Conservation (phyloP, 2,329 filamentous ascomycete genomes). For the Xylaria hypoxylon region DNA sequence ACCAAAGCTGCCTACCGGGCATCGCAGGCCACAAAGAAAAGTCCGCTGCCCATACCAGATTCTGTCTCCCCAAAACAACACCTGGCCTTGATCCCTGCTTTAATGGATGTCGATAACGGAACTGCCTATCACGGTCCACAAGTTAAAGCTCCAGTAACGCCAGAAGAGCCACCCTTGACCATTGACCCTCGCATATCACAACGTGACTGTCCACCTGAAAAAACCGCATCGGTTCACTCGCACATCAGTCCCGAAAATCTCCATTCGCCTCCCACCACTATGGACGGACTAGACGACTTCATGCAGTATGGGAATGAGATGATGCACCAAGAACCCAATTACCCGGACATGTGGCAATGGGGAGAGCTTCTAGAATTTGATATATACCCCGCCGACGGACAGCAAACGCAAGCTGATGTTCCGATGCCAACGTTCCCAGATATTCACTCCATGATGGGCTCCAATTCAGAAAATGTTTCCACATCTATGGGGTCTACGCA, state of each 20-base stretch:
- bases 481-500: constrained; percentile 59
- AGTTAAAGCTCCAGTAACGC: constrained; percentile 47
- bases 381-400: not conserved
- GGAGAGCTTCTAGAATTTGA: not conserved
- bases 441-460: constrained; percentile 57
- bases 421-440: constrained; percentile 55
- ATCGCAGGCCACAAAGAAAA: constrained; percentile 55
- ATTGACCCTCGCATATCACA: constrained; percentile 52
- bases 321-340: not conserved
- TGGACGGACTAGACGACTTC: constrained; percentile 42
- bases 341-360: constrained; percentile 47
- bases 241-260: constrained; percentile 53
- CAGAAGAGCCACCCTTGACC: constrained; percentile 43
- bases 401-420: not conserved
- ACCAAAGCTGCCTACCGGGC: constrained; percentile 61
- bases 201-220: constrained; percentile 44
- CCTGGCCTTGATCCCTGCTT: constrained; percentile 50
- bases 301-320: constrained; percentile 1
- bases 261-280: constrained; percentile 53
- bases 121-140: constrained; percentile 44
- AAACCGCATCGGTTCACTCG: constrained; percentile 50
- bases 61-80: constrained; percentile 39
- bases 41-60: constrained; percentile 11
- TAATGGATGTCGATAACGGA: constrained; percentile 54
- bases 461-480: constrained; percentile 57